Evolutionary conservation across 1,284 basidiomycete species (phyloP), one percentile per base, ranked within the genome.

Genomic region (Lignosus rhinocerotis): DNA sequence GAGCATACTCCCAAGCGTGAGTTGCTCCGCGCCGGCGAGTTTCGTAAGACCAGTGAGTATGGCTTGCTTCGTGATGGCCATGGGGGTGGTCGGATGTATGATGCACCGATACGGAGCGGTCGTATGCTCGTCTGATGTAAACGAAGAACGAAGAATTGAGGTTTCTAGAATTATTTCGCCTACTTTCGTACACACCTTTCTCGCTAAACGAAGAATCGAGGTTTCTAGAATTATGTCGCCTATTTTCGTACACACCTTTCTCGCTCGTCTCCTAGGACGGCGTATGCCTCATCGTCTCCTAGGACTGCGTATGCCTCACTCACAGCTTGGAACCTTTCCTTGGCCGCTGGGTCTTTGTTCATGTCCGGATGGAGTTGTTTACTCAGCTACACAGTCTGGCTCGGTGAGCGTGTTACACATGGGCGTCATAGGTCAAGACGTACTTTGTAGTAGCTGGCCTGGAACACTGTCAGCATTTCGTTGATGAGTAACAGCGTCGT

Each of bases 391-490:
- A 57, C 25, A 42, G 47, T 17, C 60, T 58, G 49, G 62, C 52
- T 32, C 32, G 11, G 55, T 59, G 32, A 59, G 53, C 21, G 38
- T 50, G 34, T 17, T 21, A 6, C 25, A 33, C 12, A 45, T 7
- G 19, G n/a, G n/a, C 33, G 48, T 31, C 25, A 32, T 3, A 19
- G 11, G 30, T 39, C 17, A 25, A 30, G 43, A 33, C 54, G 57
- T 62, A 79, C 80, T 71, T 76, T 79, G 63, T 82, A 82, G 54
- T 76, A 82, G 54, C 73, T 79, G 17, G 79, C 72, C 80, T 80
- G 51, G 5, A 54, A 78, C 46, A 1, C 44, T 25, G 21, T 43
- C n/a, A 55, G 59, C 14, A n/a, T 43, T n/a, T 33, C 21, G 39
- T 17, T 17, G 31, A 53, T n/a, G 17, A 53, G 19, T 32, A 8